Base-by-base conservation (phyloP, 306 rosid genomes). In the Vigna angularis region DNA sequence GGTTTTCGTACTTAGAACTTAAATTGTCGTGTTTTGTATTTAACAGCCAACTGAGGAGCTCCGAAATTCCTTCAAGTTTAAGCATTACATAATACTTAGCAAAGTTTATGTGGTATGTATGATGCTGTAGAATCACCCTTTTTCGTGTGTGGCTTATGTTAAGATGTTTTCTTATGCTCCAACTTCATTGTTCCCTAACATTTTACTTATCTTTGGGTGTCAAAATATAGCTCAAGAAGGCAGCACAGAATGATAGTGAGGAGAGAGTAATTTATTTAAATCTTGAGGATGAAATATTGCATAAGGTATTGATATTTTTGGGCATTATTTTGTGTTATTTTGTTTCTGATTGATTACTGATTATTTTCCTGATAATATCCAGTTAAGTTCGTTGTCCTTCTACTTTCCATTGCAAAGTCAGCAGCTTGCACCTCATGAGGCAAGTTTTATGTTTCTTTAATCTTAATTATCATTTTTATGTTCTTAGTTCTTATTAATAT, bases 271-370 rank as follows among this genome's bases (percentile, higher is more conserved):
- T 89, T 59, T 95, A 93, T 78, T 26, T 84, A 59, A 95, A 95
- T 85, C 88, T 89, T 2, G 98, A 95, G 87, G 98, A 95, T 79
- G 96, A 95, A 75, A 74, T 95, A 68, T 88, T 93, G 72, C 96
- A 87, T 66, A 82, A 89, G 99, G 98, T 93, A 87, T 61, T 81
- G 70, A 49, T 78, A 49, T 71, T 34, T 65, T 59, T 13, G 42
- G 24, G 62, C 6, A 50, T 36, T 36, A 17, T 55, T 72, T n/a
- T 68, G 30, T 53, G 44, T 36, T 75, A 0, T 69, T 56, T 38
- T 57, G 30, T 59, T 22, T 70, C 20, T 18, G 66, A 42, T 81
- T 16, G 59, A 42, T 81, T 70, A 65, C 74, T 83, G 66, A 81
- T 67, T 69, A 7, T 51, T 79, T 74, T 83, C 67, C 82, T 50